Evolutionary conservation across 257 asterid species (phyloP), one percentile per base, ranked within the genome.

Genomic region (Cinchona pubescens): DNA sequence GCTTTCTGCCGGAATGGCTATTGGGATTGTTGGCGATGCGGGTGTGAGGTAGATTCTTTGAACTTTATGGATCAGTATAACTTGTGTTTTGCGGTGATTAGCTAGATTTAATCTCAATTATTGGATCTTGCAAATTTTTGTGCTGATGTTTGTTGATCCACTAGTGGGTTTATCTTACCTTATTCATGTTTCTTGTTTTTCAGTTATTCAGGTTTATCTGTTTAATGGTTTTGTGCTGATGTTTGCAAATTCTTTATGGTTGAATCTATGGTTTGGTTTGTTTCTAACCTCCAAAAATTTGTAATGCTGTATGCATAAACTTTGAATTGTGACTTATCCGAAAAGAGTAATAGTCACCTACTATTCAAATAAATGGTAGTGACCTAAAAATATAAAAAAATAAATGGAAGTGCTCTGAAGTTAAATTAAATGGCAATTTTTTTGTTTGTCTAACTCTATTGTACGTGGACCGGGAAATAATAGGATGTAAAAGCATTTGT

Each of bases 1-100:
- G 32, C 86, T 83, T 61, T 83, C 86, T 18, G 86, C 86, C 30
- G 86, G 86, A 62, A 83, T 83, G 86, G 86, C 86, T 30, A 83
- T 80, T 64, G 84, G 84, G 2, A 79, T 79, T 40, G 83, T 79
- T 42, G 83, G 83, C 9, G 83, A 79, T 75, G 83, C 77, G 61
- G 81, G 84, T 76, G 86, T 83, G 51, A 76, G 86, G 86, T 83
- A 74, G 51, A 7, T n/a, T 18, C 12, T 49, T 69, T 25, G 73
- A 62, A n/a, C 21, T 38, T 35, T 19, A 3, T 48, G 16, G 40
- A 53, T 72, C 67, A 51, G 65, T 35, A 23, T 42, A 23, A 18
- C 60, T 74, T 45, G 25, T 73, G 7, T 7, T n/a, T n/a, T 15
- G 15, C 18, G 3, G 21, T 35, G 73, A 32, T 34, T 59, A 2